Conservation (phyloP, 2,329 filamentous ascomycete genomes). For the Ilyonectria destructans region DNA sequence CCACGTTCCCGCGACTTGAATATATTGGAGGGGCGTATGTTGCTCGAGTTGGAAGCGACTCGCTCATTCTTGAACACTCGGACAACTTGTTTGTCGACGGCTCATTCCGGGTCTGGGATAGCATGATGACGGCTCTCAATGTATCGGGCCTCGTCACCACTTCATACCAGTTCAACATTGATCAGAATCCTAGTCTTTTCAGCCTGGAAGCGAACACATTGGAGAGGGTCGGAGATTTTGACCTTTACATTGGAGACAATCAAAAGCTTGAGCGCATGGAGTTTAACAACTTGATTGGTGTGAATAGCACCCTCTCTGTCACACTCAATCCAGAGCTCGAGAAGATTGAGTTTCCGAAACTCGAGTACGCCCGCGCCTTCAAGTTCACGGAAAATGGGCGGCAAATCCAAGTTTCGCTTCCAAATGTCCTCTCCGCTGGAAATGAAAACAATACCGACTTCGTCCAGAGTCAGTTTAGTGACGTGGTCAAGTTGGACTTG, state of each 20-base stretch:
- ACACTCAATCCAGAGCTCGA: neutral
- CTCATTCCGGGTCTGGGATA: slow-evolving; percentile 2
- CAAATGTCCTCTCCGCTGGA: neutral
- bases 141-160: neutral
- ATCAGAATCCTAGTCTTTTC: neutral
- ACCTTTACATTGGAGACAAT: neutral
- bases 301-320: neutral
- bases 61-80: neutral
- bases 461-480: neutral
- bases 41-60: neutral
- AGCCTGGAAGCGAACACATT: neutral
- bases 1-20: neutral
- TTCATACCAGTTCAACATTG: neutral
- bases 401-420: neutral
- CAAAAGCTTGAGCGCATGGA: neutral
- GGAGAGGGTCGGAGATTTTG: neutral
- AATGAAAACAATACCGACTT: neutral
- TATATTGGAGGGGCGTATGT: neutral
- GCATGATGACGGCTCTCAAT: neutral
- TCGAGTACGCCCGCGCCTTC: neutral
- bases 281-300: neutral
- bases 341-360: slow-evolving; percentile 1
- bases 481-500: neutral
- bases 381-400: slow-evolving; percentile 6
- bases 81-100: neutral